Percentiles rank a stretch among this genome's conserved stretches.
Conservation (phyloP, 371 early-diverging fungal genomes). For the Apophysomyces trapeziformis region DNA sequence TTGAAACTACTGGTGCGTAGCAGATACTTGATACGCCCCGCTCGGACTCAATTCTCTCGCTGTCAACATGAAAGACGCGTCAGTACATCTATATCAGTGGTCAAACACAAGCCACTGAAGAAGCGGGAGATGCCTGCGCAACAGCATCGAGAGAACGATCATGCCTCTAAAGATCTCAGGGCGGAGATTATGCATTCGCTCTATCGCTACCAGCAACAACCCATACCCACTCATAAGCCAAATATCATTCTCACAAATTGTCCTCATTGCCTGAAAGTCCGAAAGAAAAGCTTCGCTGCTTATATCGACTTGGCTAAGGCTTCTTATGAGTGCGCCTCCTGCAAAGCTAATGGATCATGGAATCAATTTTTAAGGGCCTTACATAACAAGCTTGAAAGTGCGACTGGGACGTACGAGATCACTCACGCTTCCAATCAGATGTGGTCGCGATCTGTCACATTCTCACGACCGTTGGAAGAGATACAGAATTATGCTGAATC, state of each 20-base stretch:
- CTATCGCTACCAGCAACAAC: constrained; percentile 39
- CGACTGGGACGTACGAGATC: not conserved
- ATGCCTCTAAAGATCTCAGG: not conserved
- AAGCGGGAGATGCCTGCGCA: not conserved
- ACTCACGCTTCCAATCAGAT: not conserved
- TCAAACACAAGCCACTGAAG: not conserved
- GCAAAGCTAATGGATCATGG: constrained; percentile 17
- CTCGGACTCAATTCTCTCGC: not conserved
- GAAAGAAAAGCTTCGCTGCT: constrained; percentile 44
- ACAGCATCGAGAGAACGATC: not conserved
- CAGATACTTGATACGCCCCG: not conserved
- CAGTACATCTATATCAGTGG: not conserved
- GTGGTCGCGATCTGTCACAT: constrained; percentile 3
- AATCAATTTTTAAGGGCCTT: constrained; percentile 12
- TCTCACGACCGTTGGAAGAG: constrained; percentile 30
- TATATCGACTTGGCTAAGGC: constrained; percentile 39
- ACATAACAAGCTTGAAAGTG: constrained; percentile 6
- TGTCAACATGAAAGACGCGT: not conserved
- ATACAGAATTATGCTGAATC: constrained; percentile 25
- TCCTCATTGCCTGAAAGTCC: constrained; percentile 48
- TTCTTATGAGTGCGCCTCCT: constrained; percentile 37
- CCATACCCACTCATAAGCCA: constrained; percentile 34
- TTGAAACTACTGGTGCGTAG: not conserved
- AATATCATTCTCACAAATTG: constrained; percentile 41
- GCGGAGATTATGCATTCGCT: constrained; percentile 43